phyloP scores from a whole-genome alignment of 2,329 filamentous ascomycete genomes.

The Ceratocystiopsis minuta region DNA sequence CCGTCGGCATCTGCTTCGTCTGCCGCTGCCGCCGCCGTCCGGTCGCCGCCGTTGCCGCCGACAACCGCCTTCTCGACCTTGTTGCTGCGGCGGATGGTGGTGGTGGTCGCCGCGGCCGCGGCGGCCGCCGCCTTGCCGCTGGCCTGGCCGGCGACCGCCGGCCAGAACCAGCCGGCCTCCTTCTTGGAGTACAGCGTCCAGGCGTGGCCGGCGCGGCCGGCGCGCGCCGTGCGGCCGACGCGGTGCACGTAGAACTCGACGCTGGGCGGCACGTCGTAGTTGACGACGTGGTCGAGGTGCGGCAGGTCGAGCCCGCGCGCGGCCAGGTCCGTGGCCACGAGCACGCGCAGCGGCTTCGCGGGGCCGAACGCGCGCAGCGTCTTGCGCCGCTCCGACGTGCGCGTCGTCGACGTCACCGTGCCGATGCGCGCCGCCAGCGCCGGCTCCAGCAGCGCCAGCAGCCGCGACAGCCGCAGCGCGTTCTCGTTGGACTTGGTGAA shows the following conservation, averaged over 20 bases:
- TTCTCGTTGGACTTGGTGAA: slow-evolving; percentile 86
- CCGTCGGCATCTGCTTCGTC: slow-evolving; percentile 6
- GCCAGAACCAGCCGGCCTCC: slow-evolving; percentile 86
- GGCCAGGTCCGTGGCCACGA: slow-evolving; percentile 86
- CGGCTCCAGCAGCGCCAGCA: slow-evolving; percentile 51
- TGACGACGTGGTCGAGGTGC: slow-evolving; percentile 67
- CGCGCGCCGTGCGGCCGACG: slow-evolving; percentile 77
- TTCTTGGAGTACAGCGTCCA: slow-evolving; percentile 74
- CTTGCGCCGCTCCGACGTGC: slow-evolving; percentile 51
- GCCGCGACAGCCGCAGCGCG: slow-evolving; percentile 67
- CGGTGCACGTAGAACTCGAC: slow-evolving; percentile 77
- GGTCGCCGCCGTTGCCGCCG: not conserved
- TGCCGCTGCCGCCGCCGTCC: not conserved
- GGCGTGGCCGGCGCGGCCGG: slow-evolving; percentile 54
- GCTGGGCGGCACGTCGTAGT: slow-evolving; percentile 78
- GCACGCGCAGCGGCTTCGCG: slow-evolving; percentile 42
- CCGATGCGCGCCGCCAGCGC: slow-evolving; percentile 37
- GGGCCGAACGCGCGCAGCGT: slow-evolving; percentile 48
- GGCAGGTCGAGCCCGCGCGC: slow-evolving; percentile 76
- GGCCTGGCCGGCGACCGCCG: slow-evolving; percentile 47
- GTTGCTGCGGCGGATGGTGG: slow-evolving; percentile 19
- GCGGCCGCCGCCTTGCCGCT: slow-evolving; percentile 27
- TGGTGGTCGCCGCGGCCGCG: not conserved
- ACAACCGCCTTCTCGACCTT: slow-evolving; percentile 31
- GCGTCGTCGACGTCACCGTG: slow-evolving; percentile 60